Percentiles rank a stretch among this genome's conserved stretches.
Conservation (phyloP, 2,329 filamentous ascomycete species). For the Mycocentrospora acerina region DNA sequence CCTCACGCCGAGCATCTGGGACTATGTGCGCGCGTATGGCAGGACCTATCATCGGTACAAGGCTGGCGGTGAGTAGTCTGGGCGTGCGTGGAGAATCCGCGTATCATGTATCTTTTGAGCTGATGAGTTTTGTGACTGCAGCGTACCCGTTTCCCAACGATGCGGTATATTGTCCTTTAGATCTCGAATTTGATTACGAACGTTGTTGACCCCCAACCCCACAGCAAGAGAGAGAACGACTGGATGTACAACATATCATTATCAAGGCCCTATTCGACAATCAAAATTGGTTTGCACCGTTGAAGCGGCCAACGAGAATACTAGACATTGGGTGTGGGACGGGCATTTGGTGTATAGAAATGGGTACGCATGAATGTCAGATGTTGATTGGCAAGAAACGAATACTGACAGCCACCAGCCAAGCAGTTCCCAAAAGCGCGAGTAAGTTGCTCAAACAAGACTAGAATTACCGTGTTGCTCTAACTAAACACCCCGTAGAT, state of each 20-base stretch:
- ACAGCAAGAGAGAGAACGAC: slow-evolving; percentile 41
- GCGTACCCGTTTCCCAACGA: slow-evolving; percentile 45
- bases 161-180: slow-evolving; percentile 24
- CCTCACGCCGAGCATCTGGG: slow-evolving; percentile 42
- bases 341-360: slow-evolving; percentile 46
- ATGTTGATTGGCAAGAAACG: not conserved
- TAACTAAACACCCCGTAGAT: slow-evolving; percentile 32
- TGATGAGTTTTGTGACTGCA: slow-evolving; percentile 15
- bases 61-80: slow-evolving; percentile 44
- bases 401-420: slow-evolving; percentile 29
- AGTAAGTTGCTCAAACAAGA: slow-evolving; percentile 20
- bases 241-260: slow-evolving; percentile 43
- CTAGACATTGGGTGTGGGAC: slow-evolving; percentile 48
- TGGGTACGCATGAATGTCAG: slow-evolving; percentile 35
- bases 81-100: too few relatives aligned
- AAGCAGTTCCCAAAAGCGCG: slow-evolving; percentile 35
- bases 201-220: slow-evolving; percentile 12
- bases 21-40: slow-evolving; percentile 44
- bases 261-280: slow-evolving; percentile 40
- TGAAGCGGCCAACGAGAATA: slow-evolving; percentile 37
- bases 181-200: slow-evolving; percentile 4
- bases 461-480: not conserved
- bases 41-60: slow-evolving; percentile 44
- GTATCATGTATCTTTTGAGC: too few relatives aligned
- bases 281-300: slow-evolving; percentile 41